Evolutionary conservation across 805 yeast genomes (phyloP), one percentile per base, ranked within the genome.

Genomic region (Metschnikowia corniflorae): DNA sequence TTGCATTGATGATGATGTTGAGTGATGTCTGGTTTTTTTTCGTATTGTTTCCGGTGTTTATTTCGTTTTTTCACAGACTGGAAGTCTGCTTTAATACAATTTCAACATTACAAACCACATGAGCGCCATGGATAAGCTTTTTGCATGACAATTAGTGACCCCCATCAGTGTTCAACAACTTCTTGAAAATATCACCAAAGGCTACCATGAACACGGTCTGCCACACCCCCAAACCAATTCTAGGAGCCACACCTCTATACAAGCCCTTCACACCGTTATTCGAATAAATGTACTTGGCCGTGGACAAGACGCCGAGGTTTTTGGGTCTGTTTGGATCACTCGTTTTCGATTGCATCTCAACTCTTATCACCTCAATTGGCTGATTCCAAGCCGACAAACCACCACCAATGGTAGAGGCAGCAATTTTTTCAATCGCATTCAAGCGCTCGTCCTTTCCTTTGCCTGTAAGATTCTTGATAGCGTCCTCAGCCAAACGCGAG

Each of bases 151-250:
- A n/a, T n/a, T n/a, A 42, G 17, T 42, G 46, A 24, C 58, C 59
- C 30, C 68, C 66, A 17, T 68, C 68, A 24, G 69, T 58, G 37
- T 67, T 67, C 50, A 68, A 59, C 58, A 63, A 44, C 45, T 54
- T 58, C 54, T 65, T 68, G 55, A 67, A 61, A 28, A 88, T 86
- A 58, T 93, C 98, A 61, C 97, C 98, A 50, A 93, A 79, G 9
- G 96, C 96, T 42, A 91, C 97, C 97, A 91, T 91, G 63, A 95
- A 91, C 30, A 91, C 87, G 3, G 97, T 91, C 71, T 93, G 98
- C 97, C 97, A 93, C 46, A 91, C 82, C 54, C 97, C 95, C 48
- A 93, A 75, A 39, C 95, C 97, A 50, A 93, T 78, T 74, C 98
- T 84, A 51, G 98, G 97, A 12, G 97, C 80, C 29, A 89, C 96